Conservation (phyloP, 169 alveolate species). For the Eimeria sp. region DNA sequence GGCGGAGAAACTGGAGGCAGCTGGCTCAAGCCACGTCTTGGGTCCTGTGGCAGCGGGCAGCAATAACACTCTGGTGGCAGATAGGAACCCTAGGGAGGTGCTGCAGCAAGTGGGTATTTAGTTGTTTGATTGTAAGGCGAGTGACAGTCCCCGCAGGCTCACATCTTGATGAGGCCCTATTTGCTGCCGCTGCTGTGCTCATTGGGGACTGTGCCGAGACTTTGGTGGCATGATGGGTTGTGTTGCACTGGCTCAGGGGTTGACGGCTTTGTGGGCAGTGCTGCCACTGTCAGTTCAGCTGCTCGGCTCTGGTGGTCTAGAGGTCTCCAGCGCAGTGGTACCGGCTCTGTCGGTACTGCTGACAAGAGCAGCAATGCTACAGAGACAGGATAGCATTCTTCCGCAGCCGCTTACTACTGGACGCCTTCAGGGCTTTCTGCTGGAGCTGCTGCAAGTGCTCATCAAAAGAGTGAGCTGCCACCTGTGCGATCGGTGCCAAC, state of each 20-base stretch:
- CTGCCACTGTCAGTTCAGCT: slow-evolving; percentile 55
- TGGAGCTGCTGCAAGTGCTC: slow-evolving; percentile 71
- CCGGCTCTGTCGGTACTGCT: slow-evolving; percentile 54
- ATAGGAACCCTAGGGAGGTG: slow-evolving; percentile 46
- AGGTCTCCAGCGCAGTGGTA: slow-evolving; percentile 46
- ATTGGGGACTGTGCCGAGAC: neutral
- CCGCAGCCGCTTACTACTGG: slow-evolving; percentile 42
- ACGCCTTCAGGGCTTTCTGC: slow-evolving; percentile 31
- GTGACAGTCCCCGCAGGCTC: neutral
- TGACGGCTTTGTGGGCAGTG: slow-evolving; percentile 59
- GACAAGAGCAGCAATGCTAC: slow-evolving; percentile 1
- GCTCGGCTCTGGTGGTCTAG: slow-evolving; percentile 67
- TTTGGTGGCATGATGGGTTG: neutral
- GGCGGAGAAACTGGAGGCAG: slow-evolving; percentile 67
- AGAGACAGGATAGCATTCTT: neutral
- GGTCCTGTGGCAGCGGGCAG: neutral
- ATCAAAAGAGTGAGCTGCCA: slow-evolving; percentile 26
- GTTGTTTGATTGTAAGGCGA: neutral
- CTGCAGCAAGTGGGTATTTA: slow-evolving; percentile 43
- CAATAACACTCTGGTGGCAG: slow-evolving; percentile 41
- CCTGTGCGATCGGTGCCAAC: neutral
- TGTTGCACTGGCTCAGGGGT: slow-evolving; percentile 35
- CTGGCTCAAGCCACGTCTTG: neutral
- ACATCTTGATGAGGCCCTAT: neutral
- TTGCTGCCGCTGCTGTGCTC: neutral